Conservation (phyloP, 768 basidiomycete genomes). For the Lyophyllum atratum region DNA sequence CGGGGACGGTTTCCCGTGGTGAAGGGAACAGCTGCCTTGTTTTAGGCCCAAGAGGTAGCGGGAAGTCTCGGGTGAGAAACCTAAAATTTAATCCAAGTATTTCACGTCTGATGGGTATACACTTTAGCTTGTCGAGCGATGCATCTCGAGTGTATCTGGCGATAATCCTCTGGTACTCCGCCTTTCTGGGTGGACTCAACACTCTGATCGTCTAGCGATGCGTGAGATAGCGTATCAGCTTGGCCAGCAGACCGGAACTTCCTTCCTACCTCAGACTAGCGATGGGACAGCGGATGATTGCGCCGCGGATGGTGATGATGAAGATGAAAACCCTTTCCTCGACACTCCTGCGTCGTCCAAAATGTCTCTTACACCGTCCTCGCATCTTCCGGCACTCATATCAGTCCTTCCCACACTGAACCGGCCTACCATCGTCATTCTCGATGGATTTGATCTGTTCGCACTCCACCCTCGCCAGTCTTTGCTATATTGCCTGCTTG, state of each 20-base stretch:
- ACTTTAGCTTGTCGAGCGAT: constrained; percentile 60
- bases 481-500: constrained; percentile 91
- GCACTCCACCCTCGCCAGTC: constrained; percentile 90
- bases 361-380: constrained; percentile 57
- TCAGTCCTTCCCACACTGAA: constrained; percentile 76
- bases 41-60: constrained; percentile 82
- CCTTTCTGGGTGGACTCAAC: constrained; percentile 84
- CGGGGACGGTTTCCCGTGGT: constrained; percentile 73
- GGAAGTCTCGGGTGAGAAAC: constrained; percentile 73
- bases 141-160: constrained; percentile 45
- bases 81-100: background rate
- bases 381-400: constrained; percentile 75
- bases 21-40: constrained; percentile 95
- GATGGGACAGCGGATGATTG: constrained; percentile 32
- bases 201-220: constrained; percentile 86
- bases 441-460: constrained; percentile 95
- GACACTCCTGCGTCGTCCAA: constrained; percentile 27
- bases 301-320: constrained; percentile 33
- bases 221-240: constrained; percentile 90
- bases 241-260: constrained; percentile 69
- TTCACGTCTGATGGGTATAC: constrained; percentile 4
- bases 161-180: constrained; percentile 70
- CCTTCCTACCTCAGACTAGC: constrained; percentile 46
- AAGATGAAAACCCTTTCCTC: constrained; percentile 51
- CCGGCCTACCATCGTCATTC: constrained; percentile 77